Base-by-base conservation (phyloP, 2,329 filamentous ascomycete genomes). In the Epichloe hybrida region DNA sequence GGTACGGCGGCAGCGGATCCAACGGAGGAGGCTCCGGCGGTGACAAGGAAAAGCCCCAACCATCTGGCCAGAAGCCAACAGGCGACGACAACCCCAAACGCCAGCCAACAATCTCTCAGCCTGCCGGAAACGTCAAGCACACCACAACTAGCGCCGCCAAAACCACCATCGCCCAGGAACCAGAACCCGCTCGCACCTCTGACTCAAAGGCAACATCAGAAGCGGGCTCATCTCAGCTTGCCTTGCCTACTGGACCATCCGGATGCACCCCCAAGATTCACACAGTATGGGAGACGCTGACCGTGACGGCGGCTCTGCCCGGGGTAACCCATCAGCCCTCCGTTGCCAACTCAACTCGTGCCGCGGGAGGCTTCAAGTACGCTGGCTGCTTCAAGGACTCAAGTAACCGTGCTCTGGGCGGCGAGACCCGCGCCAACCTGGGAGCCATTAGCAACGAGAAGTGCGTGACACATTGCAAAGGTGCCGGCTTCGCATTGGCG, bases 401-500 rank as follows among this genome's bases (percentile, higher is more conserved):
- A 7, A 38, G 49, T 4, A 54, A 55, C 7, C 71, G 72, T 39
- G 65, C 65, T 8, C 64, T 76, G n/a, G 60, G 58, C 17, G 66
- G 66, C 52, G 62, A 69, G 49, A 54, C 65, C 34, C 68, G 69
- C 44, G 66, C 70, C 23, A 62, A 71, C 50, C 57, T 74, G 36
- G 70, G 70, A n/a, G 48, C 57, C 46, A 66, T 73, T 59, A 69
- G 63, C 55, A 70, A 66, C 59, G 68, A 66, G 46, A 69, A 68
- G 21, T 79, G 77, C 57, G 66, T 76, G 46, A 60, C 64, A 5
- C 71, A 73, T 60, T 81, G 77, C 61, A 62, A 69, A 7, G 55
- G 51, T 6, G 61, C 63, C 12, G 68, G 69, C 15, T 73, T 66
- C 58, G 57, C 56, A 6, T 66, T 74, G 42, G 74, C 75, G 6